Base-by-base conservation (phyloP, 2,329 filamentous ascomycete genomes). In the Kalmusia sp. region DNA sequence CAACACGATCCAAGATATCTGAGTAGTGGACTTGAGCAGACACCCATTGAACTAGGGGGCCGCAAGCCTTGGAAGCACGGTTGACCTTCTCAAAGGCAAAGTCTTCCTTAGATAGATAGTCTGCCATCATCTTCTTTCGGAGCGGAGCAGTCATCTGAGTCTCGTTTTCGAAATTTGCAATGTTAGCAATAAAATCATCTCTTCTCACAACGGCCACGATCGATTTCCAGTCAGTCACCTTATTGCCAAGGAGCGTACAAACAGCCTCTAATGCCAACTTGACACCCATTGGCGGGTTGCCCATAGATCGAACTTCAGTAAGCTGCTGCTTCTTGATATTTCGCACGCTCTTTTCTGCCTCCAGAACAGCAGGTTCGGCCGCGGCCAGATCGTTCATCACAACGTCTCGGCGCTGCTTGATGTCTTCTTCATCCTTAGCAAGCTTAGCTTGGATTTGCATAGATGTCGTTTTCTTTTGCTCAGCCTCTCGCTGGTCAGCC, bases 271-370 rank as follows among this genome's bases (percentile, higher is more conserved):
- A 83, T 2, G 95, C 92, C 64, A 98, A 86, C 69, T 92, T 89
- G 64, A 99, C 96, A 81, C 92, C 92, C 63, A 87, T 83, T 7
- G 95, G 95, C 6, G 95, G 95, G 67, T 92, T 96, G 62, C 88
- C 87, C 95, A 99, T 98, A 61, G 93, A 96, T 71, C 95, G 87
- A 45, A 99, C 93, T 86, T 99, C 95, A 11, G 93, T 97, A 61
- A 99, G 83, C 75, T 99, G 95, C 73, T 96, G 92, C 71, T 90
- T 87, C 81, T 98, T 99, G 80, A 99, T 99, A 80, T 96, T 97
- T 80, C 91, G 95, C 75, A 99, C 96, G 77, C 93, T 97, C 73
- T 92, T 91, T 79, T 95, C 91, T 43, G 95, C 95, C 75, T 96
- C 92, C 57, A 90, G 79, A 49, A 99, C 95, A 43, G 95, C 95